Conservation (phyloP, 164 flowering plant species). For the Tetracentron sinense region DNA sequence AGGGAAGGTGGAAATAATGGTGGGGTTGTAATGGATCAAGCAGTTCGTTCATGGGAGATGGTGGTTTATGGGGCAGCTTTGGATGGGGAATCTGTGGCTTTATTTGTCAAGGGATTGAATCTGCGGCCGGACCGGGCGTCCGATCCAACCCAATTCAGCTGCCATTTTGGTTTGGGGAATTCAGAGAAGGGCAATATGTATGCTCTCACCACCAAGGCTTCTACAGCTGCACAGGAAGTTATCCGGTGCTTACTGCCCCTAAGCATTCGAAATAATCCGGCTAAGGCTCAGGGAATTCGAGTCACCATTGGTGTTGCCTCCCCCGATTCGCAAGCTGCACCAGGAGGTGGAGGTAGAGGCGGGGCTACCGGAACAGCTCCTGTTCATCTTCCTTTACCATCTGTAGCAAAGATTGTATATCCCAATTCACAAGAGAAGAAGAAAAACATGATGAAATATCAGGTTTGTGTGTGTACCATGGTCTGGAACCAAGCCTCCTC, state of each 20-base stretch:
- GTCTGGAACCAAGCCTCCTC: conserved; percentile 79
- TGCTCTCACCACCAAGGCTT: conserved; percentile 37
- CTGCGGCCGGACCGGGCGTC: conserved; percentile 51
- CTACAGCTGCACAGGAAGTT: conserved; percentile 77
- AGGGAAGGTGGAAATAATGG: conserved; percentile 5
- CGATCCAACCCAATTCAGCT: conserved; percentile 50
- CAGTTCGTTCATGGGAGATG: conserved; percentile 56
- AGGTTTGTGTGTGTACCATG: conserved; percentile 92
- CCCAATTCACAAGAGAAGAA: background rate
- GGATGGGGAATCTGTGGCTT: conserved; percentile 54
- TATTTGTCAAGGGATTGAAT: conserved; percentile 84
- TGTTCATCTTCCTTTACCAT: conserved; percentile 42
- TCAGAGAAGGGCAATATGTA: conserved; percentile 21
- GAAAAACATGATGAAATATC: conserved; percentile 33
- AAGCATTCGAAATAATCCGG: conserved; percentile 33
- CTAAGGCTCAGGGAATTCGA: conserved; percentile 44
- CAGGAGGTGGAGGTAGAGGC: background rate
- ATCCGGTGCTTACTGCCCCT: conserved; percentile 63
- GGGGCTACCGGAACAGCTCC: background rate
- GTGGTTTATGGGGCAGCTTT: conserved; percentile 61
- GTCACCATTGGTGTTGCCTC: conserved; percentile 43
- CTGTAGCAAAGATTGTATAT: conserved; percentile 59
- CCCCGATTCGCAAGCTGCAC: conserved; percentile 12
- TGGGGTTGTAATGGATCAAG: conserved; percentile 9
- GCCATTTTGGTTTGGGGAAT: conserved; percentile 58